phyloP scores from a whole-genome alignment of 129 eudicot species.

The Flaveria trinervia region DNA sequence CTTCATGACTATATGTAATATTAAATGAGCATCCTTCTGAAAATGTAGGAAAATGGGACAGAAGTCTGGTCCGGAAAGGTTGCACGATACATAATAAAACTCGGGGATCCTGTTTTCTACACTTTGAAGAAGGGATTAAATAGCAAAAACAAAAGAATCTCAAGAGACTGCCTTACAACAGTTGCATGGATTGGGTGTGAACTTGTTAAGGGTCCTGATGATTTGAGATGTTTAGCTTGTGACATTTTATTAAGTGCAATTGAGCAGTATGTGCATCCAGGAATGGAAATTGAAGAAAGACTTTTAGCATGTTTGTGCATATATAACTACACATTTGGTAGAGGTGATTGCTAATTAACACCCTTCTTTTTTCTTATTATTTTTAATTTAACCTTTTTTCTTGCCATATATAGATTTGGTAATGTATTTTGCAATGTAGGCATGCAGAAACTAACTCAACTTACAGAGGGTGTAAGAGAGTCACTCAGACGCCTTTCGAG shows the following conservation, averaged over 20 bases:
- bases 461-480: conserved; percentile 85
- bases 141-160: conserved; percentile 58
- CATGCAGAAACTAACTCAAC: conserved; percentile 71
- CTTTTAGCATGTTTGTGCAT: conserved; percentile 78
- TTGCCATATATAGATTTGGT: neutral
- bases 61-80: conserved; percentile 67
- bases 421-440: conserved; percentile 46
- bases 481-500: conserved; percentile 77
- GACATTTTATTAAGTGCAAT: conserved; percentile 61
- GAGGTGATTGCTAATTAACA: conserved; percentile 44
- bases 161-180: conserved; percentile 61
- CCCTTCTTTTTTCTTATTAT: conserved; percentile 6
- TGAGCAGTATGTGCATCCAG: conserved; percentile 80
- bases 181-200: conserved; percentile 86
- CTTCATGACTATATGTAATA: neutral
- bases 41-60: conserved; percentile 54
- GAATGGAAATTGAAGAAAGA: conserved; percentile 79
- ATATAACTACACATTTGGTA: conserved; percentile 75
- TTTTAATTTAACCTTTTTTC: neutral
- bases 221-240: conserved; percentile 66
- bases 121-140: conserved; percentile 69
- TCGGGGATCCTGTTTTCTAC: conserved; percentile 52
- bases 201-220: conserved; percentile 53
- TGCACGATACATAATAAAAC: conserved; percentile 49
- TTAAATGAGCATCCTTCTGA: neutral